Percentiles rank a stretch among this genome's conserved stretches.
phyloP scores from a whole-genome alignment of 352 stramenopile species.

The Phytophthora tentaculata region DNA sequence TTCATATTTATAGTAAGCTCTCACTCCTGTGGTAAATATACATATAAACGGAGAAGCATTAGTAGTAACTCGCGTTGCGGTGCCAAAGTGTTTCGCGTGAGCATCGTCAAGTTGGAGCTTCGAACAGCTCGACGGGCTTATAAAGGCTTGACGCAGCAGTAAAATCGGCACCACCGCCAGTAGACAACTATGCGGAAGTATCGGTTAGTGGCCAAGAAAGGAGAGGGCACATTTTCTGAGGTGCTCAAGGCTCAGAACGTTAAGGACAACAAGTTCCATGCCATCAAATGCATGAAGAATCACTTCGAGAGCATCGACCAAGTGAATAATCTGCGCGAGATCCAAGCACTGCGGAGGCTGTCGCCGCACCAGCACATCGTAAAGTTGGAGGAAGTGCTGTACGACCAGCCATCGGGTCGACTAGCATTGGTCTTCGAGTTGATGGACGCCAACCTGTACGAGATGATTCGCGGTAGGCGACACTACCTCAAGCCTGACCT shows the following conservation, averaged over 20 bases:
- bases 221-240: conserved; percentile 96
- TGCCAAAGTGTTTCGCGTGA: no score
- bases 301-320: conserved; percentile 96
- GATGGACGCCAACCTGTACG: conserved; percentile 97
- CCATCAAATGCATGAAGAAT: conserved; percentile 99
- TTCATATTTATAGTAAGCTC: neutral
- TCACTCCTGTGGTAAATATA: conserved; percentile 11
- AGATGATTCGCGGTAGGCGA: conserved; percentile 92
- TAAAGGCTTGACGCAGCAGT: neutral
- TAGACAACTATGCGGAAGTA: conserved; percentile 90
- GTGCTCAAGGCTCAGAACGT: conserved; percentile 94
- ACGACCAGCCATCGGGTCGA: conserved; percentile 89
- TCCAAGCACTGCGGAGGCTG: conserved; percentile 93
- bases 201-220: conserved; percentile 94
- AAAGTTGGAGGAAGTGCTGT: conserved; percentile 96
- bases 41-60: conserved; percentile 19
- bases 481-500: conserved; percentile 90
- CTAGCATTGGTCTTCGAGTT: conserved; percentile 97
- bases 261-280: conserved; percentile 94
- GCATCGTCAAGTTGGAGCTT: no score
- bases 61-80: neutral
- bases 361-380: conserved; percentile 96
- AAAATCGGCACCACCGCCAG: neutral
- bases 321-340: conserved; percentile 96
- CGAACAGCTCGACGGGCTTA: no score